phyloP scores from a whole-genome alignment of 441 rosid genomes.

The Bocquillonia castaneifolia region DNA sequence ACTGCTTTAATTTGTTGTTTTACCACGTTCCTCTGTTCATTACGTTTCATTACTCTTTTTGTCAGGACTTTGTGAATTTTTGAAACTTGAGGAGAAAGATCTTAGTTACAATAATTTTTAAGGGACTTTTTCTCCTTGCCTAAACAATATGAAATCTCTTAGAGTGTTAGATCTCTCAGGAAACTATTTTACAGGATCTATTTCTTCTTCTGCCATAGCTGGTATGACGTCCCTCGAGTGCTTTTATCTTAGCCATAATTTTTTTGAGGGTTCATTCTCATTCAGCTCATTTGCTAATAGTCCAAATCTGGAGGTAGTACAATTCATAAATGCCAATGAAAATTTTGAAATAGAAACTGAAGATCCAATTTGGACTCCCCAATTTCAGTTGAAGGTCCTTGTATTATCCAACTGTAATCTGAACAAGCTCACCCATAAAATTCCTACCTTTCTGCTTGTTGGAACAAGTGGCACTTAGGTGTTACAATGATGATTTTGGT shows the following conservation, averaged over 20 bases:
- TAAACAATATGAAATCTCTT: background rate
- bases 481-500: too few relatives aligned
- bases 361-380: slow-evolving; percentile 7
- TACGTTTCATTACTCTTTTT: too few relatives aligned
- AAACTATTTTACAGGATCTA: background rate
- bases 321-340: background rate
- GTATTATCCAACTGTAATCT: background rate
- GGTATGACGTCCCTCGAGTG: background rate
- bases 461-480: too few relatives aligned
- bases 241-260: background rate
- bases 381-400: slow-evolving; percentile 9
- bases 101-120: background rate
- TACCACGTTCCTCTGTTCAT: too few relatives aligned
- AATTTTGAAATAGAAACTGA: slow-evolving; percentile 7
- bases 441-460: too few relatives aligned
- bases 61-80: too few relatives aligned
- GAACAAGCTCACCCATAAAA: slow-evolving; percentile 17
- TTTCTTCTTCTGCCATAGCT: background rate
- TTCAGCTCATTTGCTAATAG: slow-evolving; percentile 21
- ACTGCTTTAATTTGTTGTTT: too few relatives aligned
- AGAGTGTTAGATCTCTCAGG: background rate
- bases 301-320: slow-evolving; percentile 17
- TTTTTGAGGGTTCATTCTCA: slow-evolving; percentile 13
- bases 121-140: background rate
- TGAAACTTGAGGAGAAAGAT: background rate